Evolutionary conservation across 2,329 filamentous ascomycete genomes (phyloP).

Genomic region (Curvularia spicifera): DNA sequence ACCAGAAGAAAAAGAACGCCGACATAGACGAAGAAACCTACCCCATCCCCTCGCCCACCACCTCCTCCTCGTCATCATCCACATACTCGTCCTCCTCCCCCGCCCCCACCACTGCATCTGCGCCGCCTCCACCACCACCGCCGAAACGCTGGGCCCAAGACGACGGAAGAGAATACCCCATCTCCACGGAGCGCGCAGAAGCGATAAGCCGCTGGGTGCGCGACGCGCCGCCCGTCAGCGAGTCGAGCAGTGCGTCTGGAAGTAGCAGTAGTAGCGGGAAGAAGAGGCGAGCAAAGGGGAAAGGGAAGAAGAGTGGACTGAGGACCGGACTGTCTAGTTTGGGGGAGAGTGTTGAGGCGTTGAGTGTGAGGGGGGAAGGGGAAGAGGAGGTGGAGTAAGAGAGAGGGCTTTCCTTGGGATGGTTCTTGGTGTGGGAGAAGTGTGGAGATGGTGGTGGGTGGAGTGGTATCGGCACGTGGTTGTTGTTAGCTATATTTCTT

Average conservation of each 20-base stretch:
- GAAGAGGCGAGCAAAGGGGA: slow-evolving; percentile 43
- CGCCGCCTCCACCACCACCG: too few relatives aligned
- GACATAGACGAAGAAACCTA: background rate
- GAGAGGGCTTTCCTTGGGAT: too few relatives aligned
- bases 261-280: slow-evolving; percentile 41
- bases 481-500: too few relatives aligned
- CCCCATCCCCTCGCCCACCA: background rate
- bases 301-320: slow-evolving; percentile 19
- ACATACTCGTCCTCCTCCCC: background rate
- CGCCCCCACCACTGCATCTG: slow-evolving; percentile 28
- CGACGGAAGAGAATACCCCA: slow-evolving; percentile 71
- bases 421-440: too few relatives aligned
- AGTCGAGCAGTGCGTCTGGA: slow-evolving; percentile 34
- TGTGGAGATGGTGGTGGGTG: too few relatives aligned
- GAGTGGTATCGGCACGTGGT: too few relatives aligned
- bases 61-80: background rate
- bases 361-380: slow-evolving; percentile 17
- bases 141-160: slow-evolving; percentile 68
- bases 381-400: too few relatives aligned
- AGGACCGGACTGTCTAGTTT: slow-evolving; percentile 10
- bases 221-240: slow-evolving; percentile 53
- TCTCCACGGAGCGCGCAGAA: slow-evolving; percentile 72
- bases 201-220: slow-evolving; percentile 73
- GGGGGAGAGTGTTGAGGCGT: slow-evolving; percentile 27
- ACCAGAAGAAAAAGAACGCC: background rate